These are phyloP conservation scores for Tricholoma matsutake DNA, from an alignment of 768 basidiomycete genomes.

Conservation along the genomic window DNA sequence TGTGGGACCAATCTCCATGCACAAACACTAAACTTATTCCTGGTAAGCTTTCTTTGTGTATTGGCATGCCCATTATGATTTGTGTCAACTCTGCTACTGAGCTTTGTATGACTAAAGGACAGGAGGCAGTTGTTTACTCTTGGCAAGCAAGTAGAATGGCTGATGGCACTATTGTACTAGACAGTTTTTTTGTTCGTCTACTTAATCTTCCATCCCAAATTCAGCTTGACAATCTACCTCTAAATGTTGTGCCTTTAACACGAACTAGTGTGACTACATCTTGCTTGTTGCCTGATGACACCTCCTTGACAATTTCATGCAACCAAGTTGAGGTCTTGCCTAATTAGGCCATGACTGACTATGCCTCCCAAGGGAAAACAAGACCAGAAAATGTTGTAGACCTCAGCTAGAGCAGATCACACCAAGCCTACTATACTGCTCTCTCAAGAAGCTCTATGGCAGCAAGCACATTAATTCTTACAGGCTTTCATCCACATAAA, in stretches of 20 bases:
- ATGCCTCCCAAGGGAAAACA: constrained; percentile 27
- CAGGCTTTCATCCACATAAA: constrained; percentile 17
- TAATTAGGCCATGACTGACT: neutral
- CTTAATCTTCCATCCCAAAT: constrained; percentile 1
- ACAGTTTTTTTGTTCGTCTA: constrained; percentile 1
- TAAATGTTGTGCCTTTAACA: constrained; percentile 6
- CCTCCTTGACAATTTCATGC: constrained; percentile 2
- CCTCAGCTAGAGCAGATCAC: constrained; percentile 7
- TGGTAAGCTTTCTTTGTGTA: constrained; percentile 26
- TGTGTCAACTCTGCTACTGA: constrained; percentile 30
- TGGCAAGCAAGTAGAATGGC: constrained; percentile 14
- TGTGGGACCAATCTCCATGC: constrained; percentile 23
- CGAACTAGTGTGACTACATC: constrained; percentile 15
- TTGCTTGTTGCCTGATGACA: constrained; percentile 25
- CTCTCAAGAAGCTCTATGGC: constrained; percentile 11
- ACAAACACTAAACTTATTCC: constrained; percentile 22
- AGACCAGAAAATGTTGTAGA: constrained; percentile 26
- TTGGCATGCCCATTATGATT: constrained; percentile 33
- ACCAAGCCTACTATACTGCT: neutral
- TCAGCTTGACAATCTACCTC: constrained; percentile 1
- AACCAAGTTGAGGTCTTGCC: neutral
- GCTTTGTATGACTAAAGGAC: constrained; percentile 30
- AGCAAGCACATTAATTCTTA: constrained; percentile 27
- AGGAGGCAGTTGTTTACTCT: constrained; percentile 25
- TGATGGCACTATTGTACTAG: constrained; percentile 1